phyloP scores from a whole-genome alignment of 1,284 basidiomycete genomes.

The Thelephora terrestris region DNA sequence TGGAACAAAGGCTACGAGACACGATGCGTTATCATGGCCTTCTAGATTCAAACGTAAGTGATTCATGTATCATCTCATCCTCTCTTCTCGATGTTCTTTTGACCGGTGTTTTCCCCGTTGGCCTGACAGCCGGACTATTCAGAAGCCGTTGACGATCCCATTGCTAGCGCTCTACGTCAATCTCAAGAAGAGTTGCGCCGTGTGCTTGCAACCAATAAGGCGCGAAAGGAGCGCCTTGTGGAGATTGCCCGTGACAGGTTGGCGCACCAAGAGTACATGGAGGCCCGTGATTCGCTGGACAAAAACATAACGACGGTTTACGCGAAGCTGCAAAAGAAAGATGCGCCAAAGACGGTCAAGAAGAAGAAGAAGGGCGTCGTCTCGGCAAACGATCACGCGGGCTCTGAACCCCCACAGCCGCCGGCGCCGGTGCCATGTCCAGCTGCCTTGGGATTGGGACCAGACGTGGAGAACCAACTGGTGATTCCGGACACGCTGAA shows the following conservation, averaged over 20 bases:
- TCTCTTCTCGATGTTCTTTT: not conserved
- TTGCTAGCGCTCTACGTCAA: conserved; percentile 81
- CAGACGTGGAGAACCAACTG: conserved; percentile 55
- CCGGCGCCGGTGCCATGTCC: conserved; percentile 36
- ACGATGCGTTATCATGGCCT: conserved; percentile 65
- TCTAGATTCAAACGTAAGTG: conserved; percentile 44
- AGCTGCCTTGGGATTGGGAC: conserved; percentile 55
- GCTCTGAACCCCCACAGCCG: conserved; percentile 2
- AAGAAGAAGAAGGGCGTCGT: conserved; percentile 49
- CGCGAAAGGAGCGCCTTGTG: conserved; percentile 66
- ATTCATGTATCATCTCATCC: not conserved
- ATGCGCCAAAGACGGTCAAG: conserved; percentile 51
- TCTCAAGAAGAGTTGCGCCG: conserved; percentile 76
- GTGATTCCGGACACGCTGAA: conserved; percentile 64
- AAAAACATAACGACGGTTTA: conserved; percentile 67
- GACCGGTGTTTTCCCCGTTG: conserved; percentile 2
- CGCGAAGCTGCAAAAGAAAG: conserved; percentile 67
- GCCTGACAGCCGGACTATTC: conserved; percentile 60
- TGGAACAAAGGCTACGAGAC: conserved; percentile 60
- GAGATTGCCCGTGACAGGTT: conserved; percentile 80
- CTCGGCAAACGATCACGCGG: conserved; percentile 20
- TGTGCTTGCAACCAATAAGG: conserved; percentile 76
- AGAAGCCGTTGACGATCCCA: conserved; percentile 83
- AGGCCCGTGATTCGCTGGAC: conserved; percentile 73
- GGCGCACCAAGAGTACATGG: conserved; percentile 83